Conservation (phyloP, 192 early-diverging fungal species). For the Geosiphon pyriformis region DNA sequence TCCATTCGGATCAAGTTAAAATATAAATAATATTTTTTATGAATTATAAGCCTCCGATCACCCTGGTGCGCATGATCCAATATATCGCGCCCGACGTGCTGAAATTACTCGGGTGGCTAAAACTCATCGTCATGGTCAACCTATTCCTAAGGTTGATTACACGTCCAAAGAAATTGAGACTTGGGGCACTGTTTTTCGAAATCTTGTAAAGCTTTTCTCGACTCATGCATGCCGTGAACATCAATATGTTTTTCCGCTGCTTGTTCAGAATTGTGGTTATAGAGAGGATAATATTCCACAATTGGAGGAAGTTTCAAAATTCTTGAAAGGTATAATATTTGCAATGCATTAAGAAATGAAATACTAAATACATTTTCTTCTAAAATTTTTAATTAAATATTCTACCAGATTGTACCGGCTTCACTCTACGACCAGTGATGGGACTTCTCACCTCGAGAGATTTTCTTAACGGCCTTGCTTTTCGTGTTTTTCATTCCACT, state of each 20-base stretch:
- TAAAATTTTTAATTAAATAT: too few relatives aligned
- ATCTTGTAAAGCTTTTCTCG: slow-evolving; percentile 69
- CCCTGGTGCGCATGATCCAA: slow-evolving; percentile 84
- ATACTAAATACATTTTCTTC: too few relatives aligned
- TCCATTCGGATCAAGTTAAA: neutral
- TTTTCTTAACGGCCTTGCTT: slow-evolving; percentile 93
- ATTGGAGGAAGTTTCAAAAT: slow-evolving; percentile 79
- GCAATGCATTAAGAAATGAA: too few relatives aligned
- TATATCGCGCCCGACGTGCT: slow-evolving; percentile 75
- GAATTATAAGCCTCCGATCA: slow-evolving; percentile 71
- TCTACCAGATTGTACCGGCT: slow-evolving; percentile 78
- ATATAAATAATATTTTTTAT: neutral
- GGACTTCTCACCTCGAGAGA: slow-evolving; percentile 88
- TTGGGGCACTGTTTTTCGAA: slow-evolving; percentile 78
- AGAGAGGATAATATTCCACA: slow-evolving; percentile 83
- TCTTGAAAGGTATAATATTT: slow-evolving; percentile 61
- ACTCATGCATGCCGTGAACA: slow-evolving; percentile 91
- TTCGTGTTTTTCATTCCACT: slow-evolving; percentile 95
- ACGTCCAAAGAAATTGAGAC: slow-evolving; percentile 73
- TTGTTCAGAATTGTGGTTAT: slow-evolving; percentile 90
- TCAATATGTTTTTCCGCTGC: slow-evolving; percentile 81
- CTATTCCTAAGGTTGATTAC: slow-evolving; percentile 79
- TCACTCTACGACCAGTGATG: slow-evolving; percentile 91
- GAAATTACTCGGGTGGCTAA: slow-evolving; percentile 84
- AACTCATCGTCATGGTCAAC: slow-evolving; percentile 63